These are phyloP conservation scores for Boletus vinaceobasis DNA, from an alignment of 768 basidiomycete genomes.

Conservation along the genomic window DNA sequence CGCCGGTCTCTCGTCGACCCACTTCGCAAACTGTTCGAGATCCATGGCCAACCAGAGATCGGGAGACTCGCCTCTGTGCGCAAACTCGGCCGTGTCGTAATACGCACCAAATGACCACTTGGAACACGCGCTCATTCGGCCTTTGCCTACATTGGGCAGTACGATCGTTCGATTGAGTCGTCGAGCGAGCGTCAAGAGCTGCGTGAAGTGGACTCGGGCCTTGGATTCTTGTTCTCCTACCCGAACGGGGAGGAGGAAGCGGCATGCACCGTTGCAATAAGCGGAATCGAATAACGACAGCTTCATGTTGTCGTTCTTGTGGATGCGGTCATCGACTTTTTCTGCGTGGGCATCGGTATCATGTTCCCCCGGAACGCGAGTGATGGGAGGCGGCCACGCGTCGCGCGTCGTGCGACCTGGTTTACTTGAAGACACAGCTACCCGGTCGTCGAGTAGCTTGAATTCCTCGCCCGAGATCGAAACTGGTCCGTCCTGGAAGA, in stretches of 20 bases:
- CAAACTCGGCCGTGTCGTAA: slow-evolving; percentile 38
- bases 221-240: slow-evolving; percentile 60
- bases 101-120: slow-evolving; percentile 47
- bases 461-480: not conserved
- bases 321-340: not conserved
- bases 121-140: slow-evolving; percentile 51
- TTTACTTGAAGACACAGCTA: not conserved
- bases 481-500: not conserved
- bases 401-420: not conserved
- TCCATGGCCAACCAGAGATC: slow-evolving; percentile 26
- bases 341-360: not conserved
- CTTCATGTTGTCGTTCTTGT: not conserved
- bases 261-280: slow-evolving; percentile 33
- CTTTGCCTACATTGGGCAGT: slow-evolving; percentile 57
- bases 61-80: not conserved
- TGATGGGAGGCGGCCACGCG: slow-evolving; percentile 35
- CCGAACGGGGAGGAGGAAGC: slow-evolving; percentile 47
- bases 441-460: not conserved
- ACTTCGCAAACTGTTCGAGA: slow-evolving; percentile 38
- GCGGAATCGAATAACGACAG: slow-evolving; percentile 15
- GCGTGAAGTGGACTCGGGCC: slow-evolving; percentile 51
- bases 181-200: slow-evolving; percentile 48
- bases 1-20: slow-evolving; percentile 31
- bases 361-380: slow-evolving; percentile 31
- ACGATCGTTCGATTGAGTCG: slow-evolving; percentile 54